phyloP scores from a whole-genome alignment of 2,329 filamentous ascomycete genomes.

The Microsporum audouinii region DNA sequence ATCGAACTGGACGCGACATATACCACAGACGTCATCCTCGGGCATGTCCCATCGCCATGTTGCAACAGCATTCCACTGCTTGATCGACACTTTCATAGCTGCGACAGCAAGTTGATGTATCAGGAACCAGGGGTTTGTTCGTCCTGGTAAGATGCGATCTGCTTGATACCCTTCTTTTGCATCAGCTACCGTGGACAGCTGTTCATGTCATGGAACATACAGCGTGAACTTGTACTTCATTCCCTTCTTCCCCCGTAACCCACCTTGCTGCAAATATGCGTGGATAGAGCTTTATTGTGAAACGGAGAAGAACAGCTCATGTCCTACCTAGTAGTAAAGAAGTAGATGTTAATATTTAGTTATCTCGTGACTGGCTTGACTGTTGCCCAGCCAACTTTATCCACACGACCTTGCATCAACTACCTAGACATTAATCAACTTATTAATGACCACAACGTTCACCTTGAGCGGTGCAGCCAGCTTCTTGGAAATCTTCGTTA shows the following conservation, averaged over 20 bases:
- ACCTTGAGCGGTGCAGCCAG: not conserved
- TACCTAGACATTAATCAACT: too few species aligned
- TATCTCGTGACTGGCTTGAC: not conserved
- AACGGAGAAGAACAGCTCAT: not conserved
- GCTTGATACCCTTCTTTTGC: not conserved
- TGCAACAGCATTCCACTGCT: slow-evolving; percentile 84
- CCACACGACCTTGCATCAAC: not conserved
- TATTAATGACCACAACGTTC: not conserved
- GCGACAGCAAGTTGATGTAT: slow-evolving; percentile 10
- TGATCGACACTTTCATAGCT: slow-evolving; percentile 87
- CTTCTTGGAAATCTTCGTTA: slow-evolving; percentile 12
- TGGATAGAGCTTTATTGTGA: not conserved
- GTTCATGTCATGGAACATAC: not conserved
- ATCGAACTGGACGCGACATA: slow-evolving; percentile 96
- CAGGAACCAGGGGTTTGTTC: slow-evolving; percentile 5
- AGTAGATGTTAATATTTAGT: not conserved
- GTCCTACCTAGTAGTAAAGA: not conserved
- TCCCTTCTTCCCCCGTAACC: too few species aligned
- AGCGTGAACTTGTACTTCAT: too few species aligned
- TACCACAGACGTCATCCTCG: slow-evolving; percentile 94
- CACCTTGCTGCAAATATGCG: too few species aligned
- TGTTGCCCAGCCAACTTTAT: slow-evolving; percentile 3
- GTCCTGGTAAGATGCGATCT: not conserved
- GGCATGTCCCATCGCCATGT: slow-evolving; percentile 98
- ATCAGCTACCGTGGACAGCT: not conserved